A percentile compares a stretch with the other conserved stretches of the same genome.
These are phyloP conservation scores for Sisymbrium irio DNA, from an alignment of 345 rosid genomes.

Conservation along the genomic window DNA sequence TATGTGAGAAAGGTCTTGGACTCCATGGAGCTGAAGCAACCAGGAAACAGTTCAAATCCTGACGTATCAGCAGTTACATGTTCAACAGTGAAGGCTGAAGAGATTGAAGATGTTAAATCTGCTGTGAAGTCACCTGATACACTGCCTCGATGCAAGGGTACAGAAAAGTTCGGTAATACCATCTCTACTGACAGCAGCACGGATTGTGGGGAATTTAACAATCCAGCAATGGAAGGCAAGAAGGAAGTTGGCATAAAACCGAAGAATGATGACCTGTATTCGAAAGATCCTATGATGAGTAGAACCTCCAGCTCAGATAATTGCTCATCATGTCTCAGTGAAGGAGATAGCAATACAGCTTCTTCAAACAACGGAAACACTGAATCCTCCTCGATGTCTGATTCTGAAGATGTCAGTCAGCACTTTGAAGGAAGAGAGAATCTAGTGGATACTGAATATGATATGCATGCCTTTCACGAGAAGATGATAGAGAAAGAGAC, in stretches of 20 bases:
- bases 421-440: constrained; percentile 61
- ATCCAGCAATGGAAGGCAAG: constrained; percentile 36
- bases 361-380: constrained; percentile 63
- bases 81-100: constrained; percentile 36
- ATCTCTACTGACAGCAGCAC: constrained; percentile 29
- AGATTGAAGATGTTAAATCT: constrained; percentile 30
- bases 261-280: constrained; percentile 26
- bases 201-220: constrained; percentile 27
- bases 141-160: constrained; percentile 38
- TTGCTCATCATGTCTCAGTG: constrained; percentile 87
- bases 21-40: constrained; percentile 61
- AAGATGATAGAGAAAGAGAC: constrained; percentile 22
- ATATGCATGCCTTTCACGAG: constrained; percentile 42
- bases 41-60: constrained; percentile 62
- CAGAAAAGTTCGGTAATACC: constrained; percentile 43
- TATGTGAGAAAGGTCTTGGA: constrained; percentile 73
- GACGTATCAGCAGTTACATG: constrained; percentile 45
- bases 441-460: constrained; percentile 37
- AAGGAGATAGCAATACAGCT: constrained; percentile 72
- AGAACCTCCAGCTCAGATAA: constrained; percentile 75
- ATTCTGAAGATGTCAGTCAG: constrained; percentile 73
- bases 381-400: constrained; percentile 81
- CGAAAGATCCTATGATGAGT: constrained; percentile 42
- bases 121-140: constrained; percentile 43
- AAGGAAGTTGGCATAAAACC: constrained; percentile 37